Conservation (phyloP, 2,329 filamentous ascomycete species). For the Botrytis medusae region DNA sequence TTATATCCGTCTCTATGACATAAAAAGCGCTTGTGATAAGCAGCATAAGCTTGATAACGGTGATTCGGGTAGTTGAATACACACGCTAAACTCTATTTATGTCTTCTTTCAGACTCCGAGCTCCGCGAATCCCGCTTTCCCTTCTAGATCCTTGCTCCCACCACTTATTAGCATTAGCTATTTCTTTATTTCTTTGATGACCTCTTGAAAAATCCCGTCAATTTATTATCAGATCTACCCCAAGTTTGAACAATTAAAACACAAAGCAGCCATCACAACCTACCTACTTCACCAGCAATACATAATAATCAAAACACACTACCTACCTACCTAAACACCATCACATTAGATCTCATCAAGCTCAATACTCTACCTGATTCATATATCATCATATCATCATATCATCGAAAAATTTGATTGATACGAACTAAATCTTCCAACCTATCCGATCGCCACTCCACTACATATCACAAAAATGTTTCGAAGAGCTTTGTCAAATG, state of each 20-base stretch:
- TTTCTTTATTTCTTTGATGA: slow-evolving; percentile 5
- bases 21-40: neutral
- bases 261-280: neutral
- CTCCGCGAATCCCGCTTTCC: slow-evolving; percentile 3
- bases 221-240: slow-evolving; percentile 19
- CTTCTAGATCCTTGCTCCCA: neutral
- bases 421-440: slow-evolving; percentile 11
- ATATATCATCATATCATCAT: slow-evolving; percentile 4
- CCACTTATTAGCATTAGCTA: too few species aligned
- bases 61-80: neutral
- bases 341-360: neutral
- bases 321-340: neutral
- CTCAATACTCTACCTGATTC: neutral
- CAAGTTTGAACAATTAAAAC: neutral
- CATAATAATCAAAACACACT: neutral
- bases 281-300: neutral
- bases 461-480: slow-evolving; percentile 33
- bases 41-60: neutral
- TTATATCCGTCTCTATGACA: neutral
- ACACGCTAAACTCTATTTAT: neutral
- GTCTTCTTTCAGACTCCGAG: neutral
- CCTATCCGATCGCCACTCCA: neutral
- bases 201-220: neutral
- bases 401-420: neutral
- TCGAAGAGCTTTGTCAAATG: slow-evolving; percentile 35